phyloP scores from a whole-genome alignment of 2,329 filamentous ascomycete genomes.

The Canariomyces notabilis region DNA sequence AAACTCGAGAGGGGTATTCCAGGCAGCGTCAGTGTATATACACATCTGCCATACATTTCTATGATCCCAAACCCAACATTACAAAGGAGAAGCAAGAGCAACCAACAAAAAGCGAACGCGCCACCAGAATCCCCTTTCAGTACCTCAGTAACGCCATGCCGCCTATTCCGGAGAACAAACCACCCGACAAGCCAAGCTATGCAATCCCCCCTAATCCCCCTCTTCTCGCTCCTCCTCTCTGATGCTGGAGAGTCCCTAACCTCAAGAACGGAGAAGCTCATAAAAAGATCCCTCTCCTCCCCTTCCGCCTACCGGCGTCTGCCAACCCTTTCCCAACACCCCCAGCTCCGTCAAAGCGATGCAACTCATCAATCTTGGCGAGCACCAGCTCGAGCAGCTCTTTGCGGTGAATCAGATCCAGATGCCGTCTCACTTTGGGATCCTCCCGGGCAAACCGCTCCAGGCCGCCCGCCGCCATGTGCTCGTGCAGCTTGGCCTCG shows the following conservation, averaged over 20 bases:
- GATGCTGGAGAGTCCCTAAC: no score
- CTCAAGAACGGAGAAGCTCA: not conserved
- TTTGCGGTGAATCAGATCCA: conserved; percentile 89
- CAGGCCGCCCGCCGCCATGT: conserved; percentile 71
- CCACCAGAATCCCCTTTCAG: no score
- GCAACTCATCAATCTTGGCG: conserved; percentile 89
- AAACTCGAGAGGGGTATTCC: conserved; percentile 8
- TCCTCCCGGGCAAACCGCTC: conserved; percentile 92
- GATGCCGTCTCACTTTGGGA: conserved; percentile 77
- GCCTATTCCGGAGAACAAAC: no score
- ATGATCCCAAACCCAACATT: conserved; percentile 2
- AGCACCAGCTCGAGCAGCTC: conserved; percentile 88
- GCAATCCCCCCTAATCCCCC: not conserved
- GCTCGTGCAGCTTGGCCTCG: conserved; percentile 77
- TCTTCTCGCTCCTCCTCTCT: not conserved
- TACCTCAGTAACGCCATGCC: no score
- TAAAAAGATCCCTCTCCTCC: conserved; percentile 6
- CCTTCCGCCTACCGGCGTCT: conserved; percentile 6
- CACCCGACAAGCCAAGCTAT: conserved; percentile 4
- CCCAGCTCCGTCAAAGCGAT: conserved; percentile 65
- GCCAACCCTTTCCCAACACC: not conserved
- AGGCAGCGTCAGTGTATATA: conserved; percentile 1
- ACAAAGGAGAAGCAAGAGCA: not conserved
- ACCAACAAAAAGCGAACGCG: not conserved
- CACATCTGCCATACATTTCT: conserved; percentile 1